Conservation (phyloP, 768 basidiomycete genomes). For the Suillus paluster region DNA sequence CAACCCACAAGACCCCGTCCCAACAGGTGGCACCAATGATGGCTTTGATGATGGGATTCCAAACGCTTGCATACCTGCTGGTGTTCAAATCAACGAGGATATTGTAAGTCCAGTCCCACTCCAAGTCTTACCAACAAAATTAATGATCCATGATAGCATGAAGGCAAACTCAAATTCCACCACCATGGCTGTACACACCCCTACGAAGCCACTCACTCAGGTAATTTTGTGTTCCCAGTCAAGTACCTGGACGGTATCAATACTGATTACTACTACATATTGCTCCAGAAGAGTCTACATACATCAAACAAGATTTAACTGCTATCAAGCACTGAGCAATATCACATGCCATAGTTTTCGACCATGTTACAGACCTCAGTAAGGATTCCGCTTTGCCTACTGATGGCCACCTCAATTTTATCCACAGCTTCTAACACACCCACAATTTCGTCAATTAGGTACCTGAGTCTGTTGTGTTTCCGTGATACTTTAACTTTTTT, state of each 20-base stretch:
- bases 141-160: background rate
- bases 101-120: conserved; percentile 32
- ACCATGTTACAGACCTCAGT: background rate
- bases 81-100: conserved; percentile 19
- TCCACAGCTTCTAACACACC: background rate
- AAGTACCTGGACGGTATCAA: too few species aligned
- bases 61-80: conserved; percentile 45
- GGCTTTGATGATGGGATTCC: conserved; percentile 41
- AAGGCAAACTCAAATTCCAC: background rate
- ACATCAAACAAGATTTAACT: too few species aligned
- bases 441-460: too few species aligned
- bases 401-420: background rate
- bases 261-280: too few species aligned
- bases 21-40: conserved; percentile 23
- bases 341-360: background rate
- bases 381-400: background rate
- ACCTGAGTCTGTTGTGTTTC: too few species aligned
- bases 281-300: too few species aligned
- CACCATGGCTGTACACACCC: conserved; percentile 22
- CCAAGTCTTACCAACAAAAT: too few species aligned
- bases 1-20: conserved; percentile 41
- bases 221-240: conserved; percentile 7
- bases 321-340: too few species aligned
- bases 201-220: conserved; percentile 49
- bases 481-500: too few species aligned